Base-by-base conservation (phyloP, 768 basidiomycete species). In the Panus rudis region DNA sequence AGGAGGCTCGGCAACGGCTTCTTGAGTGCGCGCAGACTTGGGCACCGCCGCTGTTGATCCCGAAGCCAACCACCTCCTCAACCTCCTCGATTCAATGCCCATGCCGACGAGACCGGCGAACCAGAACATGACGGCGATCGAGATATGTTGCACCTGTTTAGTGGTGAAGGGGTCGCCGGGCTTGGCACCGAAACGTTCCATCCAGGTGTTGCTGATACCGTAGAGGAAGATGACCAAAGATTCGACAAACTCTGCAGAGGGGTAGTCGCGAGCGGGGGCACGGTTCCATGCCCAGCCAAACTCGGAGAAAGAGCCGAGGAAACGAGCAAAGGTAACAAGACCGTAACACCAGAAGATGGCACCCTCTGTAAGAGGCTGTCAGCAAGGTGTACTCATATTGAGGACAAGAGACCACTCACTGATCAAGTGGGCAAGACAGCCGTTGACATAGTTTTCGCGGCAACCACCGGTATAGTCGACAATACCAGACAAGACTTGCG, bases 281-380 rank as follows among this genome's bases (percentile, higher is more conserved):
- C 73, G 67, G 59, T 98, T 98, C 93, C 93, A 98, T 13, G 94
- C 89, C 93, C 93, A 98, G 4, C 94, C 94, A 23, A 79, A 63
- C 38, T 88, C 79, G 19, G 89, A 75, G 60, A 82, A 92, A 4
- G 88, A 78, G 21, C 93, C 93, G 37, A 94, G 77, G 67, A 88
- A 98, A n/a, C 94, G 84, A n/a, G 79, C 86, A 60, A 96, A 98
- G 0, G 87, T 79, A 39, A 88, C 60, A 4, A 97, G 63, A 6
- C 93, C 94, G 62, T 91, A 97, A 45, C 76, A 78, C 80, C 91
- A 91, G 66, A 98, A 98, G 50, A 96, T 91, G 24, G 75, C 79
- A 17, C 92, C 90, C 75, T 90, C 88, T 90, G 57, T 10, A 34
- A 41, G 14, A 33, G 45, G 3, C 10, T 10, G 22, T 3, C 24